Conservation (phyloP, 73 alveolate genomes). For the Paramecium caudatum region DNA sequence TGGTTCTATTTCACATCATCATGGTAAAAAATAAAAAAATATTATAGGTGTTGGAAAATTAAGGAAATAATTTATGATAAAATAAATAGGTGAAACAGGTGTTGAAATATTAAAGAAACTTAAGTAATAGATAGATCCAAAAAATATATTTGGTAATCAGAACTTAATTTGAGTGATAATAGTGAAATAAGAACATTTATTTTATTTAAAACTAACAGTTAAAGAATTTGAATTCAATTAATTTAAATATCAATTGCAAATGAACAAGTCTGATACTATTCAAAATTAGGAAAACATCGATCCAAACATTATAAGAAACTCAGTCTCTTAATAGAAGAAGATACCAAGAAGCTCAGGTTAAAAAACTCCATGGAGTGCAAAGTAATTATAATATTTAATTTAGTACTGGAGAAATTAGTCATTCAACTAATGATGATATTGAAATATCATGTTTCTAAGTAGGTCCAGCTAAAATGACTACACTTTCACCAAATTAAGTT, state of each 20-base stretch:
- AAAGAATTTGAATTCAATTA: conserved; percentile 29
- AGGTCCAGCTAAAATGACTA: background rate
- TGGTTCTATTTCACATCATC: conserved; percentile 93
- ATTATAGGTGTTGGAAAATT: conserved; percentile 86
- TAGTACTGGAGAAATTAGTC: conserved; percentile 39
- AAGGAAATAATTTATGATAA: conserved; percentile 84
- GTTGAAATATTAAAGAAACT: conserved; percentile 78
- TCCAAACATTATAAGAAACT: conserved; percentile 18
- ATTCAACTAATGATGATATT: conserved; percentile 39
- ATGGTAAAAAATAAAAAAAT: conserved; percentile 74
- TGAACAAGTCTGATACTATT: conserved; percentile 41
- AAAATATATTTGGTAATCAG: conserved; percentile 83
- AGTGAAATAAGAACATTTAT: background rate
- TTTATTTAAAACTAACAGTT: conserved; percentile 50
- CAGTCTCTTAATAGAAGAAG: background rate
- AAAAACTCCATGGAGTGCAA: conserved; percentile 47
- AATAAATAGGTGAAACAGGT: conserved; percentile 83
- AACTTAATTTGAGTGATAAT: conserved; percentile 72
- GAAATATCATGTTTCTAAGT: conserved; percentile 39
- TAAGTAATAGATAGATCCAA: conserved; percentile 86
- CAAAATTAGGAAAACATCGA: conserved; percentile 24
- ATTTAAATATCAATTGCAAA: background rate
- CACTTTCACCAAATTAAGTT: conserved; percentile 2
- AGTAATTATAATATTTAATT: background rate
- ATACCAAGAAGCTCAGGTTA: background rate